These are phyloP conservation scores for Theobroma grandiflorum DNA, from an alignment of 441 rosid species.

Conservation along the genomic window DNA sequence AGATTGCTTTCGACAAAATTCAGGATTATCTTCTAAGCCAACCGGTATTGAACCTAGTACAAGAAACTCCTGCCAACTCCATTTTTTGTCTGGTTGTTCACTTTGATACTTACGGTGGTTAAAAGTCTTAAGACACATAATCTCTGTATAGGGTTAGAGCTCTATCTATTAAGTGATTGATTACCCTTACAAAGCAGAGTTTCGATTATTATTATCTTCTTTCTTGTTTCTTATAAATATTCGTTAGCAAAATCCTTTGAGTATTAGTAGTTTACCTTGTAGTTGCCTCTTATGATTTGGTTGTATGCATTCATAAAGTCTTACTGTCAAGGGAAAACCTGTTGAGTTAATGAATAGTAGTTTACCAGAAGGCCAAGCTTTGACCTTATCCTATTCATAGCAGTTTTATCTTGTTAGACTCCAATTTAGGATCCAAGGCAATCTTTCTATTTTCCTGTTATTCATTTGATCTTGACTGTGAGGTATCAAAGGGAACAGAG, in stretches of 20 bases:
- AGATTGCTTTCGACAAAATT: too few species aligned
- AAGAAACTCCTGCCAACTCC: neutral
- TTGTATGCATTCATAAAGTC: too few species aligned
- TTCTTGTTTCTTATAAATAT: neutral
- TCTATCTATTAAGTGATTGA: neutral
- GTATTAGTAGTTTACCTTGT: neutral
- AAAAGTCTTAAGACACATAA: neutral
- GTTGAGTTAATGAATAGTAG: neutral
- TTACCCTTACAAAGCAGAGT: neutral
- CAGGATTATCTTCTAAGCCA: too few species aligned
- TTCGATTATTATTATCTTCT: neutral
- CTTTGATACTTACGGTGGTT: neutral
- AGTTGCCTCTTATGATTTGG: neutral
- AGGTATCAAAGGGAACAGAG: neutral
- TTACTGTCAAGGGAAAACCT: neutral
- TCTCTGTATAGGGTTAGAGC: neutral
- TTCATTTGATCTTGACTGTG: neutral
- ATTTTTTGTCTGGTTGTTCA: neutral
- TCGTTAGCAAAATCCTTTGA: neutral
- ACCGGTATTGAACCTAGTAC: neutral
- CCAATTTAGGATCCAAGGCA: neutral
- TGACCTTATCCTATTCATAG: neutral
- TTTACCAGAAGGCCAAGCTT: neutral
- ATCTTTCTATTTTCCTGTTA: too few species aligned
- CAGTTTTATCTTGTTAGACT: neutral